Percentiles rank a stretch among this genome's conserved stretches.
These are phyloP conservation scores for Mucor indicus DNA, from an alignment of 371 early-diverging fungal genomes.

Conservation along the genomic window DNA sequence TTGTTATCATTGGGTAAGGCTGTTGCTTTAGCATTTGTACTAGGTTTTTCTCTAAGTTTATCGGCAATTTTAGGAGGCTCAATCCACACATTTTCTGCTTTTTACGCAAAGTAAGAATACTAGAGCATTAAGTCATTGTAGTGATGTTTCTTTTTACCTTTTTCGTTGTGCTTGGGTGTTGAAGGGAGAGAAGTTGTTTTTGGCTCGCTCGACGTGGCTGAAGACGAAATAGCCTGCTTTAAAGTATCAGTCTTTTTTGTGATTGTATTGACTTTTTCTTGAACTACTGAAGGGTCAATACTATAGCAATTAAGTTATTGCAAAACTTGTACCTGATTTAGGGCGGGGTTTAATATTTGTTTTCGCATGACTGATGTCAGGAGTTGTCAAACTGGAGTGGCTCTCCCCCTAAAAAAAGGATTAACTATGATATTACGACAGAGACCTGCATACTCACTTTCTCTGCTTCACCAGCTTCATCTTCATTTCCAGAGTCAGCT, in stretches of 20 bases:
- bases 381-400: neutral
- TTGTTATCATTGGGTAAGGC: neutral
- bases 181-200: too few relatives aligned
- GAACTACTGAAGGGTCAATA: too few relatives aligned
- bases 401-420: neutral
- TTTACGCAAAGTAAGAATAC: too few relatives aligned
- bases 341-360: conserved; percentile 2
- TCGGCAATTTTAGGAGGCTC: conserved; percentile 26
- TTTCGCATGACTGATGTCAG: conserved; percentile 2
- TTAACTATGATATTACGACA: neutral
- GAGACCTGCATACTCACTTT: neutral
- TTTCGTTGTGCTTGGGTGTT: conserved; percentile 10
- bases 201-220: too few relatives aligned
- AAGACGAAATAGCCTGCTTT: too few relatives aligned
- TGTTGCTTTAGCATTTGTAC: too few relatives aligned
- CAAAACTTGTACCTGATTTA: conserved; percentile 16
- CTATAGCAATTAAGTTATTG: too few relatives aligned
- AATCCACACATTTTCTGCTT: conserved; percentile 7
- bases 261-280: conserved; percentile 11
- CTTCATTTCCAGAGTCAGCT: conserved; percentile 33
- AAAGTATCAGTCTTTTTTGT: too few relatives aligned
- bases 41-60: conserved; percentile 11
- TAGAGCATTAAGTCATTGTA: conserved; percentile 7
- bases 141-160: conserved; percentile 4
- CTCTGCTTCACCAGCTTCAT: too few relatives aligned